These are phyloP conservation scores for Protomyces lactucae-debilis DNA, from an alignment of 1,139 yeast species.

Conservation along the genomic window DNA sequence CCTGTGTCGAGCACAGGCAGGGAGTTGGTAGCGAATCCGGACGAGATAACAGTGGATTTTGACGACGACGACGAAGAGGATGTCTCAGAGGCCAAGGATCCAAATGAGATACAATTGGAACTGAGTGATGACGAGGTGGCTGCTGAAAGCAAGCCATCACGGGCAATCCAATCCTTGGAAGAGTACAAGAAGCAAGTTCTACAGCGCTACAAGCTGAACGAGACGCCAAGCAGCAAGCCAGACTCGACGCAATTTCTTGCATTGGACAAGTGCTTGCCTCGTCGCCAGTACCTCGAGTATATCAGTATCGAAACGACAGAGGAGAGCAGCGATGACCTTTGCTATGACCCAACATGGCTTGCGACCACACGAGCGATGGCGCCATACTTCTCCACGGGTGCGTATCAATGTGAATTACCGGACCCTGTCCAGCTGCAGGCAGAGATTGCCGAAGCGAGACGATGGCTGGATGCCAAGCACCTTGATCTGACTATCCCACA, in stretches of 20 bases:
- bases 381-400: conserved; percentile 32
- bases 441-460: conserved; percentile 33
- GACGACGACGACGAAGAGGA: conserved; percentile 32
- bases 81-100: conserved; percentile 31
- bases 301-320: conserved; percentile 38
- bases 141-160: not conserved
- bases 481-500: conserved; percentile 35
- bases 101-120: conserved; percentile 46
- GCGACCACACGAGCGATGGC: conserved; percentile 39
- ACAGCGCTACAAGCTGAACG: not conserved
- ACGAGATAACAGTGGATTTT: not conserved
- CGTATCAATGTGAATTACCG: conserved; percentile 28
- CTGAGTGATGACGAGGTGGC: conserved; percentile 34
- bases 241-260: conserved; percentile 62
- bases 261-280: conserved; percentile 74
- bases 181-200: conserved; percentile 16
- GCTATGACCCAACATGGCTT: conserved; percentile 43
- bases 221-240: not conserved
- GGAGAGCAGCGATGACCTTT: conserved; percentile 29
- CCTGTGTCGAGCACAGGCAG: not conserved
- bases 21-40: not conserved
- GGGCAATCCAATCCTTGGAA: not conserved
- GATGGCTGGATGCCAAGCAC: conserved; percentile 39
- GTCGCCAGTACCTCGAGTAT: conserved; percentile 51
- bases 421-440: conserved; percentile 24